Base-by-base conservation (phyloP, 176 grass and related monocot species). In the Carex parvula region DNA sequence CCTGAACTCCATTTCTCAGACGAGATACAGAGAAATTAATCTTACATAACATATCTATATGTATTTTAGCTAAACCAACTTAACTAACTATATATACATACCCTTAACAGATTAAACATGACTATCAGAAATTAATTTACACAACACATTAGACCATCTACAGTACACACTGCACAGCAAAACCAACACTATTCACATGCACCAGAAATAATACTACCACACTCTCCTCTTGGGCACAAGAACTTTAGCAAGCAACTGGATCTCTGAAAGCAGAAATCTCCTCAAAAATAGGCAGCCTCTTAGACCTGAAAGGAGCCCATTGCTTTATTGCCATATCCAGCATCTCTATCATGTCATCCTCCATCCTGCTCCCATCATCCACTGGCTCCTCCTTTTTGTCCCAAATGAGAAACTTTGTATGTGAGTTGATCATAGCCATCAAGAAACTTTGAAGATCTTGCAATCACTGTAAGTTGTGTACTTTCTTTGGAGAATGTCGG, bases 211-310 rank as follows among this genome's bases (percentile, higher is more conserved):
- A 10, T 10, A 70, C 30, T 29, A 39, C 18, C 13, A 16, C 13
- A 16, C 65, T 68, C 13, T 70, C 41, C 68, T 44, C 39, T 44
- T 44, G 10, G 17, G 32, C 68, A n/a, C 16, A 81, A 26, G 12
- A 33, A 57, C 20, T 84, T 83, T 87, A 90, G 84, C 88, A 94
- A 63, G 92, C 88, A 72, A 89, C 65, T 30, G 90, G 91, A 82
- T 94, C 75, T 80, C 52, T 87, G 67, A 84, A 39, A 0, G 88
- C 79, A 14, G 92, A 84, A 59, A 97, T 94, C 85, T 92, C 92
- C 84, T 94, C 92, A 82, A 97, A 97, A 8, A 97, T 89, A 3
- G 94, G 94, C 24, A 97, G 85, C 83, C 94, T 83, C 84, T 76
- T 79, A 79, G 79, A 87, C 88, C 69, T 59, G 76, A 90, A 88